Evolutionary conservation across 257 asterid genomes (phyloP).

Genomic region (Nemophila menziesii): DNA sequence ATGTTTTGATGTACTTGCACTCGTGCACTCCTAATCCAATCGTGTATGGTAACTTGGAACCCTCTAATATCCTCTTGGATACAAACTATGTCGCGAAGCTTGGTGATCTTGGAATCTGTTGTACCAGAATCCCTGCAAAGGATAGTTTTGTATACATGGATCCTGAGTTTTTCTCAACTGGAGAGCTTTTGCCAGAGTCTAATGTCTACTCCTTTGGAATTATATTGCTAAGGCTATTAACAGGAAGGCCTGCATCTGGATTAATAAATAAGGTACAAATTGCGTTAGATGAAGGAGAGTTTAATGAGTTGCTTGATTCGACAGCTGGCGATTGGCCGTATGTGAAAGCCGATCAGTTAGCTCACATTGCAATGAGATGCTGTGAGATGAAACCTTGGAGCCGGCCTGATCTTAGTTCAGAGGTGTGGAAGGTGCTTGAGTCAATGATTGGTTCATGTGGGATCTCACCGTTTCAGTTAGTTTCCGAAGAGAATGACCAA

Average conservation of each 20-base stretch:
- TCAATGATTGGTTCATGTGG: slow-evolving; percentile 68
- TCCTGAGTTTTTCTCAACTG: slow-evolving; percentile 66
- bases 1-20: slow-evolving; percentile 75
- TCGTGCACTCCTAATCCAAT: slow-evolving; percentile 45
- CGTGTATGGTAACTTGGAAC: slow-evolving; percentile 75
- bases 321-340: slow-evolving; percentile 98
- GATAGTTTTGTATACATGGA: slow-evolving; percentile 59
- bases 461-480: slow-evolving; percentile 31
- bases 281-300: slow-evolving; percentile 48
- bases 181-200: slow-evolving; percentile 72
- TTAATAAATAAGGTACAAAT: slow-evolving; percentile 45
- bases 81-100: slow-evolving; percentile 65
- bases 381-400: slow-evolving; percentile 28
- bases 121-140: slow-evolving; percentile 44
- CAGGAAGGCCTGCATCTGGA: slow-evolving; percentile 63
- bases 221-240: slow-evolving; percentile 52
- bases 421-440: slow-evolving; percentile 72
- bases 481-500: slow-evolving; percentile 28
- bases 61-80: slow-evolving; percentile 64
- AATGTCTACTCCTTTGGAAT: slow-evolving; percentile 86
- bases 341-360: slow-evolving; percentile 81
- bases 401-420: slow-evolving; percentile 81
- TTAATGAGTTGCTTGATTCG: slow-evolving; percentile 59
- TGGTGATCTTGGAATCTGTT: slow-evolving; percentile 66
- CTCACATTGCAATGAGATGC: slow-evolving; percentile 67